Evolutionary conservation across 2,329 filamentous ascomycete genomes (phyloP).

Genomic region (Hansfordia pulvinata): DNA sequence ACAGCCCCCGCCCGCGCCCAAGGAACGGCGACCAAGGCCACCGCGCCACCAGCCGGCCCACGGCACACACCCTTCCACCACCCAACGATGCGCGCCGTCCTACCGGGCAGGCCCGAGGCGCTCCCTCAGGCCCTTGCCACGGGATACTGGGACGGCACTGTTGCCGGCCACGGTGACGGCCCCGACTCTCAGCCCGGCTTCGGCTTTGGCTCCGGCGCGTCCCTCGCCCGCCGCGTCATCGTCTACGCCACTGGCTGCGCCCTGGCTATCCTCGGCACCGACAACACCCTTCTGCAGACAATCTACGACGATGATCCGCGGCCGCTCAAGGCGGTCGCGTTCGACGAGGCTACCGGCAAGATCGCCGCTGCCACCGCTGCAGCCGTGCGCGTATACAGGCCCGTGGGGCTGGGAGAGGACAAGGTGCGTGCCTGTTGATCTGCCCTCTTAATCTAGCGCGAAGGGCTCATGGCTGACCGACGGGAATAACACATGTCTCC

Average conservation of each 20-base stretch:
- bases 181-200: neutral
- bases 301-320: constrained; percentile 70
- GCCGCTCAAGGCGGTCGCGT: constrained; percentile 57
- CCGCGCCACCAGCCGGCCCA: no score
- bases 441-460: constrained; percentile 1
- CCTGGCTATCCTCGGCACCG: constrained; percentile 67
- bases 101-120: constrained; percentile 33
- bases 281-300: constrained; percentile 69
- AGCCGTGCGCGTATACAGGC: constrained; percentile 64
- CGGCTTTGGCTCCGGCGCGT: neutral
- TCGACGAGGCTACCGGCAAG: constrained; percentile 75
- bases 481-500: constrained; percentile 1
- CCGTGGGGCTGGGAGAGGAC: constrained; percentile 56
- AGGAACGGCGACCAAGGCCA: no score
- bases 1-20: no score
- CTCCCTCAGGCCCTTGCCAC: constrained; percentile 31
- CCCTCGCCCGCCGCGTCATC: constrained; percentile 12
- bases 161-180: constrained; percentile 17
- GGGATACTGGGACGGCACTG: constrained; percentile 29
- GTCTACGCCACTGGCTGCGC: constrained; percentile 83
- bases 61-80: no score
- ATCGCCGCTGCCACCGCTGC: constrained; percentile 61
- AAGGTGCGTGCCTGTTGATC: constrained; percentile 40
- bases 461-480: constrained; percentile 5
- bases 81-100: constrained; percentile 34